Base-by-base conservation (phyloP, 768 basidiomycete species). In the Suillus subaureus region DNA sequence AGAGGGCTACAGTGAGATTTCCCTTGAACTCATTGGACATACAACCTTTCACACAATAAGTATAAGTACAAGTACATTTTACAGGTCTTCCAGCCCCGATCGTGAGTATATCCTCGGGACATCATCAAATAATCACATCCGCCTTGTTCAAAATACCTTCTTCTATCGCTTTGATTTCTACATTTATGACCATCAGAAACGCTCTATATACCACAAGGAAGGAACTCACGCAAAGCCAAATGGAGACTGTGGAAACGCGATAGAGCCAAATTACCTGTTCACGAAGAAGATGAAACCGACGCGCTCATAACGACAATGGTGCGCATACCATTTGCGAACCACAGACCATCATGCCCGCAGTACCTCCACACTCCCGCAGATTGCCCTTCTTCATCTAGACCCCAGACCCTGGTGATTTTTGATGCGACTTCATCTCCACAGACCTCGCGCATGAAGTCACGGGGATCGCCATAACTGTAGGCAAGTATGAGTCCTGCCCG, bases 301-400 rank as follows among this genome's bases (percentile, higher is more conserved):
- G 23, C 8, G 16, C 57, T 13, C 23, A 26, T 11, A 26, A 18
- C 15, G 26, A 26, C 16, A 37, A 26, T 5, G 16, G 26, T 2
- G 16, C 37, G 4, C 23, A 60, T 39, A 77, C 74, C 75, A 23
- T 74, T 13, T 37, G 68, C 69, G 26, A 77, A 75, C 74, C 75
- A 75, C 35, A 75, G 58, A 31, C 82, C 82, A 1, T 82, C 74
- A 49, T 79, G 72, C 21, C 78, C 77, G 49, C 67, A 75, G 33
- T 75, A 65, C 60, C 72, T 72, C 74, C 75, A 78, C 26, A 71
- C 69, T 2, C 84, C 81, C 1, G 80, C 75, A 31, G 87, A 70
- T 71, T 91, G 89, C 0, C 89, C 87, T 76, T 93, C 87, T 23
- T 81, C 76, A 67, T 88, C 82, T 56, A 89, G 64, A 21, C 89